phyloP scores from a whole-genome alignment of 768 basidiomycete genomes.

The Agaricus blazei region DNA sequence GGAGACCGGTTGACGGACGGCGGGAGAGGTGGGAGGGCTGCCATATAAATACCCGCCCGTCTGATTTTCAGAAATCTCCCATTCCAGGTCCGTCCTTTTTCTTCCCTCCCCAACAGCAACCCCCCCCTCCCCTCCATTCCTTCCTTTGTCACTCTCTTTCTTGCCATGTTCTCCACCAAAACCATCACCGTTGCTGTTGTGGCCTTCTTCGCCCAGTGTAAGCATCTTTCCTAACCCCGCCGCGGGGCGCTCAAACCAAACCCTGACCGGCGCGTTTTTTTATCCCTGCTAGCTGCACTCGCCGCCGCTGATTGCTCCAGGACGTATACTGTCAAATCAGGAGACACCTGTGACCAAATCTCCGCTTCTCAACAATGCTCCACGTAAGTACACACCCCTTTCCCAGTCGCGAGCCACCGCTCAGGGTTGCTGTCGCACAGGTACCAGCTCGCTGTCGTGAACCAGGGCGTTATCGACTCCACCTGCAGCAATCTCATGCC shows the following conservation, averaged over 20 bases:
- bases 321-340: constrained; percentile 47
- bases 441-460: constrained; percentile 69
- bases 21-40: too few relatives aligned
- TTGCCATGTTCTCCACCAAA: constrained; percentile 15
- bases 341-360: constrained; percentile 67
- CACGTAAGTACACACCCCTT: constrained; percentile 36
- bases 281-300: constrained; percentile 13
- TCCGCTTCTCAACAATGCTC: constrained; percentile 57
- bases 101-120: not conserved
- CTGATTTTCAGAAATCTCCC: too few relatives aligned
- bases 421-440: constrained; percentile 25
- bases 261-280: not conserved
- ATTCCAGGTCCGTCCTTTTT: not conserved
- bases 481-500: constrained; percentile 56
- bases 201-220: constrained; percentile 42
- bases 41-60: too few relatives aligned
- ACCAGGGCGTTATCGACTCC: constrained; percentile 43
- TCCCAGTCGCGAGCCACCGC: too few relatives aligned
- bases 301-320: constrained; percentile 48
- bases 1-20: too few relatives aligned
- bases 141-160: constrained; percentile 7
- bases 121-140: constrained; percentile 4
- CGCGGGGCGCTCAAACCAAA: not conserved
- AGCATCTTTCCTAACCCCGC: constrained; percentile 12
- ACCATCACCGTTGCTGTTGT: constrained; percentile 33